Conservation (phyloP, 2,329 filamentous ascomycete genomes). For the Aspergillus udagawae region DNA sequence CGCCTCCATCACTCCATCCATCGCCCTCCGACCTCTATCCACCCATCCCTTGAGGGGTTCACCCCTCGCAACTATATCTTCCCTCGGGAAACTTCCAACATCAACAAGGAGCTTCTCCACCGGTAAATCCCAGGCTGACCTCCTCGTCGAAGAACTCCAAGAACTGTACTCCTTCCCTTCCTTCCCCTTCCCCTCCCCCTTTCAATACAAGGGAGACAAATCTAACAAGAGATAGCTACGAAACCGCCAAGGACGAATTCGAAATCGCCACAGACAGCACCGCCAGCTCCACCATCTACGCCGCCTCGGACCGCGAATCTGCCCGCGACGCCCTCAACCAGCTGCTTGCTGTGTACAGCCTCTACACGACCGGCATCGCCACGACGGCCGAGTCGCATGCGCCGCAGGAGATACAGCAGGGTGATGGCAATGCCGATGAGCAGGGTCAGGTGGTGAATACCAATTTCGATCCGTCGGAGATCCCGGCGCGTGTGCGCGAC, state of each 20-base stretch:
- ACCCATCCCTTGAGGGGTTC: background rate
- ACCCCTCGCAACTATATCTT: background rate
- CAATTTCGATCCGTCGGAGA: conserved; percentile 27
- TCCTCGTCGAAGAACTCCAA: conserved; percentile 35
- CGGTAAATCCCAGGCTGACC: conserved; percentile 28
- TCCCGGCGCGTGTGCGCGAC: conserved; percentile 30
- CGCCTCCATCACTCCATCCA: background rate
- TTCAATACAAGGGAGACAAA: conserved; percentile 9
- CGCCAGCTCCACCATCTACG: conserved; percentile 43
- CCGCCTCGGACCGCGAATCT: conserved; percentile 43
- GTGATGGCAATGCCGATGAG: background rate
- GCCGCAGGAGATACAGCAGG: conserved; percentile 2
- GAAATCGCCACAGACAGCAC: conserved; percentile 49
- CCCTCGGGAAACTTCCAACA: background rate
- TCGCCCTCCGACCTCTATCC: background rate
- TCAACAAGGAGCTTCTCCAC: background rate
- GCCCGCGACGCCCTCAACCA: conserved; percentile 45
- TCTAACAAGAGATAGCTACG: conserved; percentile 30
- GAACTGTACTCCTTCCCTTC: conserved; percentile 24
- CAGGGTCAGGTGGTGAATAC: conserved; percentile 25
- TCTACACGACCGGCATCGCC: conserved; percentile 25
- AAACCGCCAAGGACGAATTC: conserved; percentile 46
- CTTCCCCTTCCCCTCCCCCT: no score
- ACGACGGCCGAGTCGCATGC: conserved; percentile 4
- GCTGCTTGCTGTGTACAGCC: conserved; percentile 30